A percentile compares a stretch with the other conserved stretches of the same genome.
Evolutionary conservation across 257 asterid genomes (phyloP).

Genomic region (Galeopsis tetrahit): DNA sequence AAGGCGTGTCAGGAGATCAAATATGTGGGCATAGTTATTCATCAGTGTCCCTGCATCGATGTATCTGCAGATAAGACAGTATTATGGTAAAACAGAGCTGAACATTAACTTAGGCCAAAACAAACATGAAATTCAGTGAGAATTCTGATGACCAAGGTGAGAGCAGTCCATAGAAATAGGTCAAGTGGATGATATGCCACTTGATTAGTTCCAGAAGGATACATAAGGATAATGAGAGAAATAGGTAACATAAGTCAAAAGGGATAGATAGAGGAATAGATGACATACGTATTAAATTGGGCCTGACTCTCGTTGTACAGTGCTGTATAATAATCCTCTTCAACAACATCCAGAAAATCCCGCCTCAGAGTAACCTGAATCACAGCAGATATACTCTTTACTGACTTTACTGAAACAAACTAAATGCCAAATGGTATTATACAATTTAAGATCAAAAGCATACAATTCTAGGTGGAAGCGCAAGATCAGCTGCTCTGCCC

Average conservation of each 20-base stretch:
- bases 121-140: neutral
- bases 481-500: constrained; percentile 99
- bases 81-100: constrained; percentile 13
- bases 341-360: constrained; percentile 79
- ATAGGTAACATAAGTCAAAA: constrained; percentile 33
- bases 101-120: neutral
- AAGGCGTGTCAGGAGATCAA: constrained; percentile 90
- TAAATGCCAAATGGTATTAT: constrained; percentile 23
- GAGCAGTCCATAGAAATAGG: neutral
- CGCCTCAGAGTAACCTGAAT: constrained; percentile 77
- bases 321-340: constrained; percentile 89
- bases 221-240: constrained; percentile 24
- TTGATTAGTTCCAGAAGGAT: constrained; percentile 15
- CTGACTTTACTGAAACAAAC: constrained; percentile 24
- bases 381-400: constrained; percentile 19
- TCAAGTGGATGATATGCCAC: constrained; percentile 3
- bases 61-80: constrained; percentile 58
- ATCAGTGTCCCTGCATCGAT: constrained; percentile 69
- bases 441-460: constrained; percentile 32
- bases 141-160: constrained; percentile 22
- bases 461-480: constrained; percentile 93
- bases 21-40: constrained; percentile 95
- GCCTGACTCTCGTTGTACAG: constrained; percentile 89
- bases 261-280: constrained; percentile 31
- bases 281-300: constrained; percentile 81